phyloP scores from a whole-genome alignment of 805 yeast species.

The Cyberlindnera mycetangii region DNA sequence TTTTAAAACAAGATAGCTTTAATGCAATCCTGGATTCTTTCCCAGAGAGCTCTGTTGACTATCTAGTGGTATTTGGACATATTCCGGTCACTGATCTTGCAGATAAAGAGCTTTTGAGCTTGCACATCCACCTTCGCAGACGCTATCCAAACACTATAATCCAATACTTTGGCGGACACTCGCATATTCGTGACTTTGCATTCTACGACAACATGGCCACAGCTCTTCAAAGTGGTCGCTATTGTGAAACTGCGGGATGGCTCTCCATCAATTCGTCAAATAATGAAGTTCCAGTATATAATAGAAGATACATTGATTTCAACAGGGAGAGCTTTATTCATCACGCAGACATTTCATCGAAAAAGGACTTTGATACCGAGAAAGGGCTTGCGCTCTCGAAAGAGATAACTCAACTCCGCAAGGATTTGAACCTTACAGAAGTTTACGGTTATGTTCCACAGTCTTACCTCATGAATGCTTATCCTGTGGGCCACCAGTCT shows the following conservation, averaged over 20 bases:
- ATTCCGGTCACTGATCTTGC: conserved; percentile 54
- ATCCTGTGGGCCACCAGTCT: conserved; percentile 55
- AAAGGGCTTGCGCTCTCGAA: conserved; percentile 50
- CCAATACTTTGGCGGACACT: conserved; percentile 92
- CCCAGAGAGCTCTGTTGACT: conserved; percentile 49
- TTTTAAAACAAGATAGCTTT: conserved; percentile 66
- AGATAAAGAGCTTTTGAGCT: conserved; percentile 32
- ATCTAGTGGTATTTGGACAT: conserved; percentile 75
- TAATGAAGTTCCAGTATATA: conserved; percentile 30
- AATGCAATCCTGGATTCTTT: conserved; percentile 35
- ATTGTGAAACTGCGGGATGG: conserved; percentile 93
- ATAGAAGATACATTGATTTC: conserved; percentile 80
- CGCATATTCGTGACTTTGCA: conserved; percentile 84
- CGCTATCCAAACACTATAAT: conserved; percentile 61
- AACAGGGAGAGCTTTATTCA: conserved; percentile 64
- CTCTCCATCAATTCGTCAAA: conserved; percentile 47
- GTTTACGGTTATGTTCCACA: conserved; percentile 64
- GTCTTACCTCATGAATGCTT: conserved; percentile 64
- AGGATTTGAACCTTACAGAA: conserved; percentile 49
- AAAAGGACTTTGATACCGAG: conserved; percentile 46
- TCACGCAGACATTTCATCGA: conserved; percentile 41
- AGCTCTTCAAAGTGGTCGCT: conserved; percentile 90
- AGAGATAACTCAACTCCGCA: conserved; percentile 41
- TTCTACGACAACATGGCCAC: conserved; percentile 63
- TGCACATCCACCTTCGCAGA: conserved; percentile 47